Conservation (phyloP, 2,329 filamentous ascomycete species). For the Fusarium burgessii region DNA sequence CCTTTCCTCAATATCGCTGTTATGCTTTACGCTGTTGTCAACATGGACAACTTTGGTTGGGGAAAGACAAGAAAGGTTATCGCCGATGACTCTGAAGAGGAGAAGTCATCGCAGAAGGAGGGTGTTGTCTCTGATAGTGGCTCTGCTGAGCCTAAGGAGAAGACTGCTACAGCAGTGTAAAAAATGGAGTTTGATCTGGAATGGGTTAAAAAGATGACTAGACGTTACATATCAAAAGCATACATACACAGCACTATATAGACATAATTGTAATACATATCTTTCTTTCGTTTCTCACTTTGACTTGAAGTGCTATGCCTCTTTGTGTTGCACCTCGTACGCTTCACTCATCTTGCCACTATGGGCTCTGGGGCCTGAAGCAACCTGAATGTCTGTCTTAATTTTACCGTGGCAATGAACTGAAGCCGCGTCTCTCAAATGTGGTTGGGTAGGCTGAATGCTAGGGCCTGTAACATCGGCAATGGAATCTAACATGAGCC, state of each 20-base stretch:
- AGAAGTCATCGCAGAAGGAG: neutral
- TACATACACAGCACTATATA: neutral
- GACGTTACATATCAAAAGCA: neutral
- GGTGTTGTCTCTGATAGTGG: neutral
- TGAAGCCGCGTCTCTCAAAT: no score
- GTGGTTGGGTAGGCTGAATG: no score
- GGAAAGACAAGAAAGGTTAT: neutral
- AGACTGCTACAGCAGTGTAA: neutral
- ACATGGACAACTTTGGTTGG: neutral
- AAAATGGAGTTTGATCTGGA: neutral
- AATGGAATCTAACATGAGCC: no score
- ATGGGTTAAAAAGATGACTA: neutral
- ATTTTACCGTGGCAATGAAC: no score
- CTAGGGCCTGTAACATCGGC: no score
- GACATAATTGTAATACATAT: slow-evolving; percentile 1
- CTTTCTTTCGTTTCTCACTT: neutral
- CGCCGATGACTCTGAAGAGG: neutral
- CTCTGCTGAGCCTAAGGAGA: neutral
- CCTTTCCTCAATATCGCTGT: neutral
- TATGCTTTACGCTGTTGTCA: neutral
- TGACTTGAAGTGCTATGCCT: no score
- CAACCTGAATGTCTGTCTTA: no score
- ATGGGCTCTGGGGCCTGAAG: no score
- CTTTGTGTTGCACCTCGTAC: no score
- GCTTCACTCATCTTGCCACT: no score